phyloP scores from a whole-genome alignment of 129 eudicot genomes.

The Centrapalus pauciflorus region DNA sequence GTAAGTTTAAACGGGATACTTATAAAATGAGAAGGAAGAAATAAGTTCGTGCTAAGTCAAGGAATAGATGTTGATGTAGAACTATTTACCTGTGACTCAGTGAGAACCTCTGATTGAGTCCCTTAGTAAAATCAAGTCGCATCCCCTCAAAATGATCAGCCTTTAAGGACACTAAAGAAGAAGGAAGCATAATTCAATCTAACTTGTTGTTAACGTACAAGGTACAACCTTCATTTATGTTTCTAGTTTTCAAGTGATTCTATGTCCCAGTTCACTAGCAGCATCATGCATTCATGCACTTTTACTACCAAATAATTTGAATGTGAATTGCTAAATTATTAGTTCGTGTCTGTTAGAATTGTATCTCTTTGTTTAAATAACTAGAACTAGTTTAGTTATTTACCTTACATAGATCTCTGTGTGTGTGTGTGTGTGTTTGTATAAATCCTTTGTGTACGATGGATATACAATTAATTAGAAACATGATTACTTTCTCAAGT shows the following conservation, averaged over 20 bases:
- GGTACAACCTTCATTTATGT: background rate
- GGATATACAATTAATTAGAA: no score
- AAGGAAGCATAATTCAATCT: conserved; percentile 5
- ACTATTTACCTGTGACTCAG: conserved; percentile 73
- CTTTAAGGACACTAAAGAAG: conserved; percentile 71
- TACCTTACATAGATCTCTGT: no score
- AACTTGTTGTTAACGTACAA: background rate
- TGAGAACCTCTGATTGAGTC: conserved; percentile 64
- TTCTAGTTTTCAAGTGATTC: background rate
- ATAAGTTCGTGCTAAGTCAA: background rate
- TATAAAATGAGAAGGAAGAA: background rate
- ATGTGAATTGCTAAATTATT: background rate
- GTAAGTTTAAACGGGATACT: background rate
- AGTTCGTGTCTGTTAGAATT: no score
- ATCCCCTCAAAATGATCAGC: conserved; percentile 84
- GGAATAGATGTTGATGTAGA: background rate
- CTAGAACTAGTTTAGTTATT: no score
- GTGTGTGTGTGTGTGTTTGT: no score
- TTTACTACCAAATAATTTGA: background rate
- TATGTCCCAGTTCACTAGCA: background rate
- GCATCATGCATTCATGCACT: conserved; percentile 1
- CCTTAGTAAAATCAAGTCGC: conserved; percentile 76
- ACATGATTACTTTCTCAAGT: no score
- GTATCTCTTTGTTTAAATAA: no score
- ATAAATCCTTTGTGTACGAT: no score